These are phyloP conservation scores for Suillus sp. DNA, from an alignment of 768 basidiomycete species.

Conservation along the genomic window DNA sequence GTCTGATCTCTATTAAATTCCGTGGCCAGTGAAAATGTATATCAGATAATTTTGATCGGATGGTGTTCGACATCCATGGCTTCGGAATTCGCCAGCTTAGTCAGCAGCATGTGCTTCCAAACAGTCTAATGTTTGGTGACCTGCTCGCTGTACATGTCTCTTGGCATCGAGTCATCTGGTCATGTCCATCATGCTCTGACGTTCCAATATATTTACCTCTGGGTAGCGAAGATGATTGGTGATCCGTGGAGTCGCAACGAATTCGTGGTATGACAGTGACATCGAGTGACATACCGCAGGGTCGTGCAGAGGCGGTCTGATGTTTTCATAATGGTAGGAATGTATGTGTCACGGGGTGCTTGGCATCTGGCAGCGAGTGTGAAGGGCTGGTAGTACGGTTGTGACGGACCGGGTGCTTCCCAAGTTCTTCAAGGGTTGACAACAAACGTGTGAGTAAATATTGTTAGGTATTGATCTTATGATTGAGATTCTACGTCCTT, in stretches of 20 bases:
- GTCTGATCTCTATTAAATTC: too few relatives aligned
- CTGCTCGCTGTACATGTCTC: neutral
- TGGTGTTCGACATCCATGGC: too few relatives aligned
- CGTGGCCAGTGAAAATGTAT: too few relatives aligned
- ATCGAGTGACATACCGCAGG: neutral
- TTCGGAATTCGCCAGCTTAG: too few relatives aligned
- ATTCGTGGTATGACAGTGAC: neutral
- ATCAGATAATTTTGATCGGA: too few relatives aligned
- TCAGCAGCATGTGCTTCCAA: too few relatives aligned
- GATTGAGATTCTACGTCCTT: neutral
- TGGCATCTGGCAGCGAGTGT: neutral
- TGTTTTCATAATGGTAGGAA: neutral
- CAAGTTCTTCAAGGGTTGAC: too few relatives aligned
- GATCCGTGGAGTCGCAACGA: neutral
- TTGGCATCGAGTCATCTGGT: neutral
- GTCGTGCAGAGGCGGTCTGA: neutral
- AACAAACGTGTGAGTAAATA: neutral
- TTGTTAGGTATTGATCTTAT: neutral
- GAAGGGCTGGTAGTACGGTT: neutral
- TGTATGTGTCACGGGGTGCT: neutral
- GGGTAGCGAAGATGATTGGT: neutral
- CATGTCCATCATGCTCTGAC: too few relatives aligned
- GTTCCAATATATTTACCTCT: neutral
- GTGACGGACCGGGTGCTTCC: neutral
- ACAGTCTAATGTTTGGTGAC: too few relatives aligned